Evolutionary conservation across 106 monocot genomes (phyloP), one percentile per base, ranked within the genome.

Genomic region (Cymbidium sinense): DNA sequence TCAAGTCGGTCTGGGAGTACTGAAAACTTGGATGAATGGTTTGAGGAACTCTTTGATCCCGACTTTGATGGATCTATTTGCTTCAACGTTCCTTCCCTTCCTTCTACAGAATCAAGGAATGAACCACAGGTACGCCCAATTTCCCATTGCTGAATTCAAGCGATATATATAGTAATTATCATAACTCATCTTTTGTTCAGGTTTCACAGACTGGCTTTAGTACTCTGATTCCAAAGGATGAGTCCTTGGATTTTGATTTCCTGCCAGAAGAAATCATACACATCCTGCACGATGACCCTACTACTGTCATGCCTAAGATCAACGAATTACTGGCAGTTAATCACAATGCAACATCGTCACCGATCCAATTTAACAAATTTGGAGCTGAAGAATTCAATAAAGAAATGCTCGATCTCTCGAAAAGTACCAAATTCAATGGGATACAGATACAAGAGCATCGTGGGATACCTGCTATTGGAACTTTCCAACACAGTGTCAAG

Each of bases 31-130:
- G 83, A 91, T n/a, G 84, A 47, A 36, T 93, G 90, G 90, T 15
- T 91, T 29, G 3, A 8, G 0, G 89, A 91, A 55, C 83, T 95
- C 7, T 88, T 79, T 43, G 84, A 85, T 84, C 83, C 87, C 11
- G n/a, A 85, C 39, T 19, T 91, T 43, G 5, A 4, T 1, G 89
- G 87, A 64, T 79, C 93, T 7, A 86, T 79, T 52, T 81, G 83
- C 81, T 81, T 86, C 18, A 29, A 84, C 55, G 69, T 79, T 27
- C 0, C 43, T 74, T 27, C 41, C 28, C 29, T 58, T 64, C 74
- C 75, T 79, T 4, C 37, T 13, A 73, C 28, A 67, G 82, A 84
- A 74, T 77, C 67, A 51, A 67, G 37, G 27, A 81, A 7, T 85
- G 83, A 78, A 81, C 13, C 39, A 18, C 65, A 43, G 81, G 81